A percentile compares a stretch with the other conserved stretches of the same genome.
These are phyloP conservation scores for Gossypium mustelinum DNA, from an alignment of 345 rosid species.

Conservation along the genomic window DNA sequence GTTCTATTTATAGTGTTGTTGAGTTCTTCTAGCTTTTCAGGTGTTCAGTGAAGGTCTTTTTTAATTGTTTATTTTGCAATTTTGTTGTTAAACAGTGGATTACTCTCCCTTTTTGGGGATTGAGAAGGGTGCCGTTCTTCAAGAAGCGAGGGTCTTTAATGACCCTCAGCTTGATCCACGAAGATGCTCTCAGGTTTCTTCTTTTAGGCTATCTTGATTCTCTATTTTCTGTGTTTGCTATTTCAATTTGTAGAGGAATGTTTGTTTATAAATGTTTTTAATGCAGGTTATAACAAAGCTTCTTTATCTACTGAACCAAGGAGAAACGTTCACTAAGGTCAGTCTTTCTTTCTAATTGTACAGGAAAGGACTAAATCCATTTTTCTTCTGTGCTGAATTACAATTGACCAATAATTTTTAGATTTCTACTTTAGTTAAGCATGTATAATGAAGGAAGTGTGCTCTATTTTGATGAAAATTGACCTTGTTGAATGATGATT, in stretches of 20 bases:
- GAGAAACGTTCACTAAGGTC: conserved; percentile 90
- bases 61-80: conserved; percentile 1
- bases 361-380: neutral
- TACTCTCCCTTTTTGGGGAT: conserved; percentile 92
- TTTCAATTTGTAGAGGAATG: conserved; percentile 7
- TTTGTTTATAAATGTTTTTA: conserved; percentile 18
- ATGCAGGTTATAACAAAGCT: conserved; percentile 89
- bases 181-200: conserved; percentile 89
- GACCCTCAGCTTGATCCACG: conserved; percentile 97
- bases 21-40: neutral
- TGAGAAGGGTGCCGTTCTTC: conserved; percentile 97
- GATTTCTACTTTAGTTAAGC: conserved; percentile 1
- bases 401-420: neutral
- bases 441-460: neutral
- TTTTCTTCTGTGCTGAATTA: neutral
- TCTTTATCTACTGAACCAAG: conserved; percentile 92
- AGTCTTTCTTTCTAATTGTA: conserved; percentile 7
- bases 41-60: neutral
- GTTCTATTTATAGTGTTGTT: conserved; percentile 7
- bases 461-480: neutral
- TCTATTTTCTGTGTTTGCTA: neutral
- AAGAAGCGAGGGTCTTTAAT: conserved; percentile 95
- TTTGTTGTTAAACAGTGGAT: conserved; percentile 48
- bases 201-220: neutral
- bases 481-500: neutral